Evolutionary conservation across 2,329 filamentous ascomycete species (phyloP).

Genomic region (Aspergillus chevalieri): DNA sequence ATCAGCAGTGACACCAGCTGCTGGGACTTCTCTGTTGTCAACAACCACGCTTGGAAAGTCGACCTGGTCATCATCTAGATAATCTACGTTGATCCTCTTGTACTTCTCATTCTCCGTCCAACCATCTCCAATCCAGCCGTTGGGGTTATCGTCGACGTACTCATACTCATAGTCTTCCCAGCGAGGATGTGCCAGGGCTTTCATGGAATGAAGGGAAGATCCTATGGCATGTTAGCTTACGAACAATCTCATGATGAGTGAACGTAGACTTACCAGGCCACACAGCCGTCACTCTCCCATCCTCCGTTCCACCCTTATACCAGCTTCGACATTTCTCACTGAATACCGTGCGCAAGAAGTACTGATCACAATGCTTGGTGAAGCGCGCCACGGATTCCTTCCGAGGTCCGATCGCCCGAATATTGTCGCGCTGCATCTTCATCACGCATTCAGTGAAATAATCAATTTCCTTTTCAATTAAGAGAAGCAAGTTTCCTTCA

Average conservation of each 20-base stretch:
- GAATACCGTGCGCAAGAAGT: slow-evolving; percentile 31
- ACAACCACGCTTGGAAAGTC: slow-evolving; percentile 21
- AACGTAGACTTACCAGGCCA: slow-evolving; percentile 27
- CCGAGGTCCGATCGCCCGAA: slow-evolving; percentile 23
- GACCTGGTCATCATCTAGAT: slow-evolving; percentile 30
- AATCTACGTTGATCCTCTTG: slow-evolving; percentile 26
- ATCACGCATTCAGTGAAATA: slow-evolving; percentile 28
- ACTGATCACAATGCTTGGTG: slow-evolving; percentile 27
- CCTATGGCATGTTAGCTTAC: slow-evolving; percentile 14
- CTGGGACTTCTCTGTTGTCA: background rate
- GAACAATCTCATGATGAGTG: background rate
- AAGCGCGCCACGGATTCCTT: slow-evolving; percentile 24
- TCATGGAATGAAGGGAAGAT: slow-evolving; percentile 33
- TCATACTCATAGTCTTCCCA: slow-evolving; percentile 37
- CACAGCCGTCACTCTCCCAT: slow-evolving; percentile 26
- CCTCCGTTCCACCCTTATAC: slow-evolving; percentile 31
- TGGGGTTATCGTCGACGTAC: slow-evolving; percentile 28
- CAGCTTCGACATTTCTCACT: slow-evolving; percentile 32
- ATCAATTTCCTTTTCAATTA: slow-evolving; percentile 28
- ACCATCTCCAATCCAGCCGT: slow-evolving; percentile 30
- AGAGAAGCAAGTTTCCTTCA: slow-evolving; percentile 28
- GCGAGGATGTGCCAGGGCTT: slow-evolving; percentile 27
- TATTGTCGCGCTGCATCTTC: slow-evolving; percentile 33
- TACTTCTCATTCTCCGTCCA: slow-evolving; percentile 30
- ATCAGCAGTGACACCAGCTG: too few relatives aligned